Percentiles rank a stretch among this genome's conserved stretches.
These are phyloP conservation scores for Eruca vesicaria DNA, from an alignment of 441 rosid species.

Conservation along the genomic window DNA sequence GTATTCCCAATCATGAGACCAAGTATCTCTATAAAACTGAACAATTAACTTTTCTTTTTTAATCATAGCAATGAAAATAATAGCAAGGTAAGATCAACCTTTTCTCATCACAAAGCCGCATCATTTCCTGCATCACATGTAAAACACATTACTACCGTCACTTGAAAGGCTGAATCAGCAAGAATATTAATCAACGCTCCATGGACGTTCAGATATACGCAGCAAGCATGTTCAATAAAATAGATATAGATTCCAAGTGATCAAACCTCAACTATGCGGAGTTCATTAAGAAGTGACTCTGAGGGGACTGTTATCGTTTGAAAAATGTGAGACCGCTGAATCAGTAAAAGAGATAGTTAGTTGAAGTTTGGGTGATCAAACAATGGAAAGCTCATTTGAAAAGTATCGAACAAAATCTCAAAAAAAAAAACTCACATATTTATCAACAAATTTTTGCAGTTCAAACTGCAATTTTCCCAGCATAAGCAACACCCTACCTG, in stretches of 20 bases:
- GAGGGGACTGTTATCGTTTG: conserved; percentile 74
- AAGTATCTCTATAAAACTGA: not conserved
- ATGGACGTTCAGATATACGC: not conserved
- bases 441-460: conserved; percentile 62
- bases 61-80: conserved; percentile 6
- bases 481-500: conserved; percentile 72
- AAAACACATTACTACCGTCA: conserved; percentile 10
- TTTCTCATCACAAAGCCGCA: conserved; percentile 71
- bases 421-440: conserved; percentile 65
- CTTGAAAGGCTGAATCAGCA: not conserved
- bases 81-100: conserved; percentile 39
- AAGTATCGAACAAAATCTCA: conserved; percentile 1
- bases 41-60: not conserved
- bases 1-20: conserved; percentile 8
- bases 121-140: conserved; percentile 62
- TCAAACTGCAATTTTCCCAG: conserved; percentile 71
- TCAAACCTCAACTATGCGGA: conserved; percentile 74
- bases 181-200: not conserved
- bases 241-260: conserved; percentile 17
- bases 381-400: not conserved
- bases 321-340: conserved; percentile 64
- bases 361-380: conserved; percentile 1
- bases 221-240: not conserved
- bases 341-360: conserved; percentile 12
- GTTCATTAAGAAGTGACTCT: conserved; percentile 82